A percentile compares a stretch with the other conserved stretches of the same genome.
These are phyloP conservation scores for Trametes polyzona DNA, from an alignment of 1,284 basidiomycete genomes.

Conservation along the genomic window DNA sequence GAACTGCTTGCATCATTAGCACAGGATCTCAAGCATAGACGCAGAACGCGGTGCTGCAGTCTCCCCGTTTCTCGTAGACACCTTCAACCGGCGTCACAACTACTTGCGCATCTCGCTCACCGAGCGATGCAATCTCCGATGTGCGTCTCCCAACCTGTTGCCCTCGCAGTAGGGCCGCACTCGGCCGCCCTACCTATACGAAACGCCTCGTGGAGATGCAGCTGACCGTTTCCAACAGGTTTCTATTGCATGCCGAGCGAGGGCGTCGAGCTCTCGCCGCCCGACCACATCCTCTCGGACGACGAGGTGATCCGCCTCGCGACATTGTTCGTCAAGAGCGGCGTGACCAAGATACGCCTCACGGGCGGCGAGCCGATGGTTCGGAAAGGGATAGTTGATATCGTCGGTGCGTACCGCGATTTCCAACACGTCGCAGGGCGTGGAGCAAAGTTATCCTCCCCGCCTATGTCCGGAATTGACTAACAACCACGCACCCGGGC, in stretches of 20 bases:
- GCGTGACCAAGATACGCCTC: conserved; percentile 85
- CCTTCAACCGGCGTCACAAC: conserved; percentile 72
- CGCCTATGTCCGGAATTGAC: conserved; percentile 1
- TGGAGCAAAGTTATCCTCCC: no score
- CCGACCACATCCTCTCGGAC: conserved; percentile 70
- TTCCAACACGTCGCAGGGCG: conserved; percentile 1
- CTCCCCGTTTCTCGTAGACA: conserved; percentile 64
- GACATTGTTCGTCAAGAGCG: conserved; percentile 77
- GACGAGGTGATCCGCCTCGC: conserved; percentile 80
- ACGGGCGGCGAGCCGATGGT: conserved; percentile 92
- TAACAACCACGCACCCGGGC: conserved; percentile 15
- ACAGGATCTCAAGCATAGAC: conserved; percentile 56
- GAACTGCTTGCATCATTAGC: conserved; percentile 13
- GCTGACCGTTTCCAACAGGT: conserved; percentile 46
- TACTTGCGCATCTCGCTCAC: conserved; percentile 88
- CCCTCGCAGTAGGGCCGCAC: not conserved
- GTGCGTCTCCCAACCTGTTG: conserved; percentile 44
- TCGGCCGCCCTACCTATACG: conserved; percentile 4
- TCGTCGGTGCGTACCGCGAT: conserved; percentile 58
- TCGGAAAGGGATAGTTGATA: conserved; percentile 74
- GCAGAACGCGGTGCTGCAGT: conserved; percentile 41
- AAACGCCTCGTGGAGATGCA: conserved; percentile 15
- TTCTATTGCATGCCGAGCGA: conserved; percentile 92
- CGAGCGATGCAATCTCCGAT: conserved; percentile 87
- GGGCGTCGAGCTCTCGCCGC: conserved; percentile 78